Evolutionary conservation across 805 yeast species (phyloP).

Genomic region (Danielia oregonensis): DNA sequence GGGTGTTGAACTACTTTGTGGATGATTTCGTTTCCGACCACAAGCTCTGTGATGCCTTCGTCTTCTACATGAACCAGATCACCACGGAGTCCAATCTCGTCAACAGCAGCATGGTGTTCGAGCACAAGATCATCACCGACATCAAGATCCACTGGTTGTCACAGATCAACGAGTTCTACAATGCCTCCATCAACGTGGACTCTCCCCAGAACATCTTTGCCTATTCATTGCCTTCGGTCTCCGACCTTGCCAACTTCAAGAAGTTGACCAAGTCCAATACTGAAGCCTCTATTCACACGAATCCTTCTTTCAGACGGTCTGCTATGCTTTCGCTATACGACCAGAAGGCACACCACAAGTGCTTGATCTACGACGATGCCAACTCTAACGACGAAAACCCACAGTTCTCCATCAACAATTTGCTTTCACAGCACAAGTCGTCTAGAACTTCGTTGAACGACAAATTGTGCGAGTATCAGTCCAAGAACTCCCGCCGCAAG

Average conservation of each 20-base stretch:
- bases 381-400: conserved; percentile 28
- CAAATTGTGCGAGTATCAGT: conserved; percentile 23
- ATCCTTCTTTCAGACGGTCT: conserved; percentile 41
- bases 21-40: conserved; percentile 58
- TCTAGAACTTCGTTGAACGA: conserved; percentile 30
- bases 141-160: conserved; percentile 41
- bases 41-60: conserved; percentile 39
- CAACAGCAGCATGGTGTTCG: conserved; percentile 27
- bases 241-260: conserved; percentile 20
- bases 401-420: conserved; percentile 34
- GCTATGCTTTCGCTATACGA: conserved; percentile 45
- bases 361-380: conserved; percentile 27
- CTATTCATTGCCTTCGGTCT: conserved; percentile 24
- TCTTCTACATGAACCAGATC: conserved; percentile 44
- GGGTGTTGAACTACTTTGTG: conserved; percentile 82
- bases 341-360: conserved; percentile 32
- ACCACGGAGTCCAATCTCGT: conserved; percentile 29
- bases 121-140: conserved; percentile 34
- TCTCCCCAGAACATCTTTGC: conserved; percentile 13
- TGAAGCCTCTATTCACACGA: conserved; percentile 38
- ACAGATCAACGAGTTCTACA: conserved; percentile 31
- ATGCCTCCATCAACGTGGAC: conserved; percentile 19
- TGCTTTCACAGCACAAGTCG: conserved; percentile 36
- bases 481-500: conserved; percentile 7
- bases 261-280: conserved; percentile 30